A percentile compares a stretch with the other conserved stretches of the same genome.
Evolutionary conservation across 2,329 filamentous ascomycete species (phyloP).

Genomic region (Didymella sp.): DNA sequence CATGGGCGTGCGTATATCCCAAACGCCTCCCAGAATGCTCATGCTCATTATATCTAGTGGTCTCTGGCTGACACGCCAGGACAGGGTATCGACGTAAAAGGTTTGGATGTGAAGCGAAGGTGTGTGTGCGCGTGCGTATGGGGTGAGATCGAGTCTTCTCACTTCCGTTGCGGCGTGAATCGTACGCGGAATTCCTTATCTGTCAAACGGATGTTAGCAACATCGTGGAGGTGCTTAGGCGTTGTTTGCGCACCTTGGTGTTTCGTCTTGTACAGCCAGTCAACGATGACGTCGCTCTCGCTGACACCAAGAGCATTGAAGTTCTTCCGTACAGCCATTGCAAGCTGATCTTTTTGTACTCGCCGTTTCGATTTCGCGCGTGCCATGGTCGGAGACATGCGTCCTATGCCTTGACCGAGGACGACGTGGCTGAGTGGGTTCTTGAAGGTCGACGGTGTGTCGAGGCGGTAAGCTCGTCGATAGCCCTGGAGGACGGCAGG

Average conservation of each 20-base stretch:
- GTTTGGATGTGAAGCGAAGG: conserved; percentile 36
- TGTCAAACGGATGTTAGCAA: conserved; percentile 29
- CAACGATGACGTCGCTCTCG: conserved; percentile 83
- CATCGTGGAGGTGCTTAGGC: not conserved
- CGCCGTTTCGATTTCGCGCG: conserved; percentile 68
- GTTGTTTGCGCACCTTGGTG: conserved; percentile 58
- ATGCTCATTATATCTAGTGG: conserved; percentile 38
- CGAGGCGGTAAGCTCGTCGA: conserved; percentile 74
- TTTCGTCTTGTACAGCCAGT: conserved; percentile 75
- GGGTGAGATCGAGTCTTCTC: conserved; percentile 21
- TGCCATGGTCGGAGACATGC: conserved; percentile 78
- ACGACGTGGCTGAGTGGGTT: conserved; percentile 57
- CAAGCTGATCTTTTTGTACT: conserved; percentile 75
- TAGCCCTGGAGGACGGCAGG: conserved; percentile 74
- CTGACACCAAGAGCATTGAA: conserved; percentile 81
- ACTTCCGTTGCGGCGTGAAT: conserved; percentile 51
- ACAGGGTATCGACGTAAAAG: conserved; percentile 47
- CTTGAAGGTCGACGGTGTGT: conserved; percentile 73
- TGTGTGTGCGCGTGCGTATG: conserved; percentile 14
- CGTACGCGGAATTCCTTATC: conserved; percentile 58
- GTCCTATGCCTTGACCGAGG: conserved; percentile 67
- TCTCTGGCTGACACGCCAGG: conserved; percentile 30
- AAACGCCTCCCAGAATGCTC: conserved; percentile 46
- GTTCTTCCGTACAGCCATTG: conserved; percentile 76
- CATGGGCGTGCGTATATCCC: conserved; percentile 17